Conservation (phyloP, 441 rosid genomes). For the Pelargonium citronellum region DNA sequence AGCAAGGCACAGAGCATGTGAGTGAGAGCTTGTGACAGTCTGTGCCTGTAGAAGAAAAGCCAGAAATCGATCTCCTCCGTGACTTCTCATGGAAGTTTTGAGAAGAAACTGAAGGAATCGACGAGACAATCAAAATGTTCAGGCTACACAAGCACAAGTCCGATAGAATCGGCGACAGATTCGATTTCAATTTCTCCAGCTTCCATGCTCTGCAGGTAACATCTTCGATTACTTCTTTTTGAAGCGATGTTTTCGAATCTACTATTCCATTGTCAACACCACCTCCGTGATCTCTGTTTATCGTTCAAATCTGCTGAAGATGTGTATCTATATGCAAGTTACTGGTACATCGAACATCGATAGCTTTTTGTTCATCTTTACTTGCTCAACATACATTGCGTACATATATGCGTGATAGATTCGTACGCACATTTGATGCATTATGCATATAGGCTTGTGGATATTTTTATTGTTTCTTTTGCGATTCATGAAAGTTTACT, state of each 20-base stretch:
- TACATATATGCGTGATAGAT: not conserved
- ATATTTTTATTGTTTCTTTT: not conserved
- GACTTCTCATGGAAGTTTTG: not conserved
- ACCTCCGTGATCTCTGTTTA: not conserved
- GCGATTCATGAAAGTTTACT: too few species aligned
- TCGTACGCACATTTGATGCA: not conserved
- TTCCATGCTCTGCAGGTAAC: conserved; percentile 12
- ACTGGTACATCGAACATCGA: not conserved
- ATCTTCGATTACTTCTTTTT: not conserved
- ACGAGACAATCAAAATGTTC: conserved; percentile 8
- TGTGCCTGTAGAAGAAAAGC: not conserved
- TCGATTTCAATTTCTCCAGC: conserved; percentile 13
- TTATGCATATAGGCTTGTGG: not conserved
- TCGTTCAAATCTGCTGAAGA: conserved; percentile 8
- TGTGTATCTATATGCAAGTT: not conserved
- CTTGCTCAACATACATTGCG: not conserved
- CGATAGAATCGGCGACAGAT: conserved; percentile 7
- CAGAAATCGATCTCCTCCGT: conserved; percentile 8
- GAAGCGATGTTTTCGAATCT: not conserved
- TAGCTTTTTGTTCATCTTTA: not conserved
- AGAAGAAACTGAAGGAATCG: not conserved
- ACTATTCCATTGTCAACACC: conserved; percentile 7
- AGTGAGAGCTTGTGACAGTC: not conserved
- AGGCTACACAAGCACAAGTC: conserved; percentile 12
- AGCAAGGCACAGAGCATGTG: conserved; percentile 8